These are phyloP conservation scores for Wallacemonas sp. DNA, from an alignment of 208 protist species.

Conservation along the genomic window DNA sequence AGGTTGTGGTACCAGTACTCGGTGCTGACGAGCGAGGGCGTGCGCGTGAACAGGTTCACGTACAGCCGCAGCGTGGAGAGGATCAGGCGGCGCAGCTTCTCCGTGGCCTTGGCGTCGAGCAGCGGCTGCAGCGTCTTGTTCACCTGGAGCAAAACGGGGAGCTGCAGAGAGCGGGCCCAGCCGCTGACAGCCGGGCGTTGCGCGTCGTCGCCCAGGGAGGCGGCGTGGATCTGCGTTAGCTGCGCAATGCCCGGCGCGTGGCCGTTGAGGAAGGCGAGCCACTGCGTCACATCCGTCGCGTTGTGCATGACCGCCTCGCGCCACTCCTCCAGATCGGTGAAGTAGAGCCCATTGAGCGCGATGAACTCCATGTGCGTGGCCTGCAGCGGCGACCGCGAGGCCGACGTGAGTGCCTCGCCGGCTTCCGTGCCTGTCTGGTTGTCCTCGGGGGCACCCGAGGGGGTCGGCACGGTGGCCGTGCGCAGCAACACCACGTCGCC, in stretches of 20 bases:
- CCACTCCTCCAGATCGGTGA: constrained; percentile 71
- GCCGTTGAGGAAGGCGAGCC: constrained; percentile 47
- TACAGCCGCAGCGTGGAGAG: constrained; percentile 58
- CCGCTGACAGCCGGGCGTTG: constrained; percentile 19
- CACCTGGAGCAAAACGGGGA: constrained; percentile 61
- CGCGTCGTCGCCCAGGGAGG: constrained; percentile 17
- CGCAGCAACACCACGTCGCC: constrained; percentile 63
- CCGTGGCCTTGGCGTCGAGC: constrained; percentile 34
- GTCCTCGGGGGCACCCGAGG: background rate
- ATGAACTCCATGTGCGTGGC: constrained; percentile 53
- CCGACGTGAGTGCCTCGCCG: background rate
- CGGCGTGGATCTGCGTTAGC: constrained; percentile 60
- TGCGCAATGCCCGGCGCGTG: constrained; percentile 72
- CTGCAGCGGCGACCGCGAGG: constrained; percentile 15
- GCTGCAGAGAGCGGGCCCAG: constrained; percentile 69
- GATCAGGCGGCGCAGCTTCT: constrained; percentile 53
- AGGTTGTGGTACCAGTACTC: constrained; percentile 43
- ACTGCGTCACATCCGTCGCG: constrained; percentile 37
- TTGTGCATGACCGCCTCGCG: constrained; percentile 59
- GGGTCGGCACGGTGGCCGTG: background rate
- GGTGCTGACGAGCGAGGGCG: constrained; percentile 52
- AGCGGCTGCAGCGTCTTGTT: constrained; percentile 21
- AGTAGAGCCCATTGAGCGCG: constrained; percentile 48
- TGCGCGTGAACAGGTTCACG: constrained; percentile 47
- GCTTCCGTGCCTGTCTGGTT: background rate